These are phyloP conservation scores for Sugiyamaella paludigena DNA, from an alignment of 1,139 yeast species.

Conservation along the genomic window DNA sequence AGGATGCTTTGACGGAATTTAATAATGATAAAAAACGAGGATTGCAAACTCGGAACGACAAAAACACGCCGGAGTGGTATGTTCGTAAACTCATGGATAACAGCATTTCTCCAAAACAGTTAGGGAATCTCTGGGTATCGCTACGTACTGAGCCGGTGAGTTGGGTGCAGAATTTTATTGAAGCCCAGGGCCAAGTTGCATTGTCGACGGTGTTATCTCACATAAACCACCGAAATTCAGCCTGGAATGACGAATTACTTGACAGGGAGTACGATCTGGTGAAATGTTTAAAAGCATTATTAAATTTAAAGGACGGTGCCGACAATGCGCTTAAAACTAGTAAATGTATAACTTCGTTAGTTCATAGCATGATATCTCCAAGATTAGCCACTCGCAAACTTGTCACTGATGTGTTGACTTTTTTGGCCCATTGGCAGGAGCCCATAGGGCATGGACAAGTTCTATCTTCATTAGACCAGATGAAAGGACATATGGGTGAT, in stretches of 20 bases:
- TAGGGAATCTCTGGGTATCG: slow-evolving; percentile 86
- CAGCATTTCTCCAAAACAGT: slow-evolving; percentile 63
- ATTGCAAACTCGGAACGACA: slow-evolving; percentile 39
- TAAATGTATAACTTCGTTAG: slow-evolving; percentile 55
- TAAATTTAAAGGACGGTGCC: slow-evolving; percentile 57
- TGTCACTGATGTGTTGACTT: slow-evolving; percentile 73
- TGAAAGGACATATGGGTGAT: slow-evolving; percentile 61
- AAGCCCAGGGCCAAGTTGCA: slow-evolving; percentile 86
- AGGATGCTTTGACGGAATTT: slow-evolving; percentile 76
- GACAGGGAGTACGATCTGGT: slow-evolving; percentile 61
- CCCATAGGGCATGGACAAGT: slow-evolving; percentile 63
- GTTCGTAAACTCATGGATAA: slow-evolving; percentile 73
- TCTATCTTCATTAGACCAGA: slow-evolving; percentile 59
- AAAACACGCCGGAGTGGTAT: slow-evolving; percentile 69
- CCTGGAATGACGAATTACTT: slow-evolving; percentile 42
- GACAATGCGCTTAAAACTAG: slow-evolving; percentile 51
- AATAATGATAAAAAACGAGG: slow-evolving; percentile 53
- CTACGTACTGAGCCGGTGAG: slow-evolving; percentile 85
- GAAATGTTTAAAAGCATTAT: slow-evolving; percentile 60
- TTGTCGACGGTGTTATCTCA: slow-evolving; percentile 59
- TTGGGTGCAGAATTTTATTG: slow-evolving; percentile 83
- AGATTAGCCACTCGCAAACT: slow-evolving; percentile 71
- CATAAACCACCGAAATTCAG: slow-evolving; percentile 36
- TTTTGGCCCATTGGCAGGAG: slow-evolving; percentile 50
- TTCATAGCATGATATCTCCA: slow-evolving; percentile 59